Evolutionary conservation across 345 rosid species (phyloP), one percentile per base, ranked within the genome.

Genomic region (Camelina laxa): DNA sequence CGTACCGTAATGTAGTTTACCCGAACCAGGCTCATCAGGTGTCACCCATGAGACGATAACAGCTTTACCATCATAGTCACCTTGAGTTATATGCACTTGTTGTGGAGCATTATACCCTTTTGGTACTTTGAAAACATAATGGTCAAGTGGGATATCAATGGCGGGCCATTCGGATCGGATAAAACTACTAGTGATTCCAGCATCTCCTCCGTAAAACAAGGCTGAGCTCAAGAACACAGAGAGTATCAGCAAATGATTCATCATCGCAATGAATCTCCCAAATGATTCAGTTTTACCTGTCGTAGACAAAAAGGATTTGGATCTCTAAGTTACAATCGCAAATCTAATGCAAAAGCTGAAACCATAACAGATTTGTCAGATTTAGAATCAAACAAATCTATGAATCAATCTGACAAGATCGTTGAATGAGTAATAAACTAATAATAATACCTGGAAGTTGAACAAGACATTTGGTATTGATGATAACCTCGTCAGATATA

Each of bases 31-130:
- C 54, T 85, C 87, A 61, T 86, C 87, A 47, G 90, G 81, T 13
- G 97, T 87, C 53, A 92, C 91, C 99, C 99, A 92, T 12, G 99
- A 88, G 67, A 95, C 58, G 45, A 95, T 90, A 16, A 92, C 91
- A 57, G 92, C 98, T 67, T 80, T 92, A 39, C 97, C 99, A 69
- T 87, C 85, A 69, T 92, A 90, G 73, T 95, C 96, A 65, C 97
- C 98, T 86, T 95, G 99, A 17, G 97, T 92, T 56, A 95, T 90
- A 80, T 81, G 99, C 31, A 95, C 99, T 78, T 95, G 99, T 77
- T 92, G 97, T 2, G 99, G 97, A 38, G 97, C 86, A 80, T 92
- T 95, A 68, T 85, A 74, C 2, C 99, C 99, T 56, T 86, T 60
- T 22, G 99, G 97, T 73, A 81, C 85, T 7, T 81, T 85, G 69